A percentile compares a stretch with the other conserved stretches of the same genome.
Evolutionary conservation across 495 filamentous ascomycete genomes (phyloP).

Genomic region (Penicillium riverlandense): DNA sequence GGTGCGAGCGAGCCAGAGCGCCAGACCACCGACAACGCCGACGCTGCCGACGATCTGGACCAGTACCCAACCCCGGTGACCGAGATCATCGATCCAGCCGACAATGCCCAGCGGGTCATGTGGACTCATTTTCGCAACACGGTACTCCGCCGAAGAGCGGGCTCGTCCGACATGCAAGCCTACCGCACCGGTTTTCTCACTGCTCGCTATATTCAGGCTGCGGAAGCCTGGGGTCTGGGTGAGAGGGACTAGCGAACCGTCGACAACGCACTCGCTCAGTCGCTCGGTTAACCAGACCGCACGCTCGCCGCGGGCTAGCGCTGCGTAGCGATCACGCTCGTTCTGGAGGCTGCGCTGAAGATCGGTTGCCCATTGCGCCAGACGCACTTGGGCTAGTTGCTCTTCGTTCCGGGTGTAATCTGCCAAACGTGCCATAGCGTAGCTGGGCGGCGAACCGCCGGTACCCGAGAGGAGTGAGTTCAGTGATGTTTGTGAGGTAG

Average conservation of each 20-base stretch:
- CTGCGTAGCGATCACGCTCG: conserved; percentile 71
- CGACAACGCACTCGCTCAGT: conserved; percentile 64
- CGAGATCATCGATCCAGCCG: conserved; percentile 61
- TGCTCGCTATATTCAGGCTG: conserved; percentile 11
- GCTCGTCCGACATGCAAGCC: conserved; percentile 19
- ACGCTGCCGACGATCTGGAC: conserved; percentile 74
- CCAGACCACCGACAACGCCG: conserved; percentile 66
- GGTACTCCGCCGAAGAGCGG: conserved; percentile 17
- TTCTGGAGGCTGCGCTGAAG: conserved; percentile 76
- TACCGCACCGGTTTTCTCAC: conserved; percentile 11
- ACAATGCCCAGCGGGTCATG: conserved; percentile 74
- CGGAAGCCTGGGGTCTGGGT: conserved; percentile 29
- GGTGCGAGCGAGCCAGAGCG: conserved; percentile 51
- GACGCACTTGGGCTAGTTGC: conserved; percentile 65
- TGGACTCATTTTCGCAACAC: conserved; percentile 32
- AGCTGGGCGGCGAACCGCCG: conserved; percentile 41
- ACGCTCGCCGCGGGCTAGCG: conserved; percentile 62
- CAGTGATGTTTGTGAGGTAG: conserved; percentile 10
- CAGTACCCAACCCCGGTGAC: conserved; percentile 56
- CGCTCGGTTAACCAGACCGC: conserved; percentile 73
- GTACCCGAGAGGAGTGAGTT: conserved; percentile 17
- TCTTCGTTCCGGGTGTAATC: conserved; percentile 69
- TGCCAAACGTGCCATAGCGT: conserved; percentile 63
- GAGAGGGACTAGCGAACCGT: conserved; percentile 58
- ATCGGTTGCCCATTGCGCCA: conserved; percentile 87